Evolutionary conservation across 192 early-diverging fungal species (phyloP).

Genomic region (Glomus cerebriforme): DNA sequence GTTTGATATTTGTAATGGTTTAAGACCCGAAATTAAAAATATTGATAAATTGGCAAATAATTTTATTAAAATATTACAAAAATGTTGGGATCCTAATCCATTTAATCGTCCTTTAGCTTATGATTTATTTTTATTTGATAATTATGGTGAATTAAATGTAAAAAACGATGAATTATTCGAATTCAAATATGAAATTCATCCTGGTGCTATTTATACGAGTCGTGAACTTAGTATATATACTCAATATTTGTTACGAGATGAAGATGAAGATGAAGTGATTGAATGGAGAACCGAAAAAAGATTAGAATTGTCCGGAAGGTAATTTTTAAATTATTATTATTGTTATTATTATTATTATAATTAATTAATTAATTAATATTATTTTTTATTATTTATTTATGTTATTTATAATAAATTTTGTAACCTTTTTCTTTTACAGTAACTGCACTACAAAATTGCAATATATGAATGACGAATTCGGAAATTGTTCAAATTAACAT

Average conservation of each 20-base stretch:
- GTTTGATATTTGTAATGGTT: conserved; percentile 37
- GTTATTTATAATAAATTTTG: not conserved
- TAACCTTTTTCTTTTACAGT: not conserved
- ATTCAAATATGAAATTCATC: not conserved
- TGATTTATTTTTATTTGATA: conserved; percentile 1
- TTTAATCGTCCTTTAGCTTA: conserved; percentile 13
- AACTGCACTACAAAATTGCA: not conserved
- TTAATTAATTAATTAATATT: no score
- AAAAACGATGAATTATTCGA: not conserved
- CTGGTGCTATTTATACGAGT: not conserved
- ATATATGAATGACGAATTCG: not conserved
- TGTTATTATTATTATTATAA: no score
- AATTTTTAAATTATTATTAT: not conserved
- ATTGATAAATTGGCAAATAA: conserved; percentile 32
- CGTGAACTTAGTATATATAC: not conserved
- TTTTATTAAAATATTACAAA: conserved; percentile 37
- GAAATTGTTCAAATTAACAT: not conserved
- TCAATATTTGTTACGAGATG: not conserved
- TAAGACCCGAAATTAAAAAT: conserved; percentile 37
- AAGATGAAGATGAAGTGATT: not conserved
- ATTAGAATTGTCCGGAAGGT: not conserved
- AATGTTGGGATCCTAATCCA: conserved; percentile 45
- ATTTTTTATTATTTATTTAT: no score
- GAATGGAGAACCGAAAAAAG: not conserved
- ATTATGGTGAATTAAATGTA: not conserved